Evolutionary conservation across 2,329 filamentous ascomycete genomes (phyloP), one percentile per base, ranked within the genome.

Genomic region (Fusarium goolgardi): DNA sequence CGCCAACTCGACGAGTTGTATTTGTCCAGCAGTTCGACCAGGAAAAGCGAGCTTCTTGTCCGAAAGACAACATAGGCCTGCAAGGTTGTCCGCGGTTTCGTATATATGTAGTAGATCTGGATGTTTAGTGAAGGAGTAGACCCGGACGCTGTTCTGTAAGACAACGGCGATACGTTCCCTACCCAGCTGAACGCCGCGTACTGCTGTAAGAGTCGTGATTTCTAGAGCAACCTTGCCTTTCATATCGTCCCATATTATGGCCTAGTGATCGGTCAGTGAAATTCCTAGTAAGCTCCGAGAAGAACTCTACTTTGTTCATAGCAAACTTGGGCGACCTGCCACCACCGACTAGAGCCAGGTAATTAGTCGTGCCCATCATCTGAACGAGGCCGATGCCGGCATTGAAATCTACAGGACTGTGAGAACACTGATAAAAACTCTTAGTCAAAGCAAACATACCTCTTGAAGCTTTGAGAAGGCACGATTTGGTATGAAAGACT

Each of bases 241-340:
- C 63, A 88, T 85, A 73, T 97, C 93, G 78, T 99, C 94, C 94
- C 94, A 98, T 72, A 98, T 92, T 69, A 96, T 89, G 49, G 94
- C 86, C 88, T 90, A 59, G 25, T 70, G 58, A 6, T n/a, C 0
- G 31, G 35, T 56, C 18, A 73, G 63, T 29, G 7, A 25, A n/a
- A 34, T 4, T 32, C 11, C 15, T 9, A 45, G 9, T 27, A n/a
- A 13, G 11, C 15, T 35, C 8, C 16, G 6, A 12, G 15, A 25
- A 27, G 31, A 13, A 54, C 72, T 11, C 8, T 73, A 90, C 92
- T 84, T 96, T 97, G 80, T 94, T 96, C 76, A 91, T 91, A 16
- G 93, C 90, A 73, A 93, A 96, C 75, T 95, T 95, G 54, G 94
- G 93, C 61, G 90, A 88, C 72, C 87, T 91, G 49, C 96, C 94